phyloP scores from a whole-genome alignment of 1,284 basidiomycete species.

The Cutaneotrichosporon sp. region DNA sequence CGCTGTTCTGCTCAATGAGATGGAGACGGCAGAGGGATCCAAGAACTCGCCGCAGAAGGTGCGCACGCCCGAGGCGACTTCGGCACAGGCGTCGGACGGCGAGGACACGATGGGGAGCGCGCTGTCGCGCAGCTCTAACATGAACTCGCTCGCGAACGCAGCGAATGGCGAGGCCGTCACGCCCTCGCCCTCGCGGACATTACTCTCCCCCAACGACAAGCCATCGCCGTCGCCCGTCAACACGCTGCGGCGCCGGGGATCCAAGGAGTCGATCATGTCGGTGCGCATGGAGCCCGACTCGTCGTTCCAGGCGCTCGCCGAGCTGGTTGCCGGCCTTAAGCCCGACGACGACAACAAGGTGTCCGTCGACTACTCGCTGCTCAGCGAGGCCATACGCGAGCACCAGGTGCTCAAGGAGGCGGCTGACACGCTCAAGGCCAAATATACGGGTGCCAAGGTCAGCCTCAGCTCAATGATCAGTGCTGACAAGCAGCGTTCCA shows the following conservation, averaged over 20 bases:
- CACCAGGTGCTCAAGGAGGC: conserved; percentile 69
- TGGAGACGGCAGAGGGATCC: conserved; percentile 23
- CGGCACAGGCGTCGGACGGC: not conserved
- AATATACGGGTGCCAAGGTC: conserved; percentile 85
- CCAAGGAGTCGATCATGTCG: conserved; percentile 41
- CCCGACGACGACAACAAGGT: conserved; percentile 66
- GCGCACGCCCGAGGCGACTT: not conserved
- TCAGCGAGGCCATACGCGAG: conserved; percentile 70
- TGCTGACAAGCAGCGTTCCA: conserved; percentile 63
- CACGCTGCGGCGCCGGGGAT: conserved; percentile 41
- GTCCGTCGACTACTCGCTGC: conserved; percentile 70
- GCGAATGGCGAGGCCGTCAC: conserved; percentile 13
- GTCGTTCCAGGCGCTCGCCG: conserved; percentile 34
- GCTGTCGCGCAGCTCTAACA: conserved; percentile 30
- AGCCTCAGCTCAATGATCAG: conserved; percentile 35
- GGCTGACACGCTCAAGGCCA: conserved; percentile 67
- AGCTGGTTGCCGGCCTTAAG: conserved; percentile 64
- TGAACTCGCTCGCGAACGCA: conserved; percentile 25
- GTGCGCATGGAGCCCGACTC: conserved; percentile 37
- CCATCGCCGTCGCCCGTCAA: conserved; percentile 27
- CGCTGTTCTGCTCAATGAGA: conserved; percentile 49
- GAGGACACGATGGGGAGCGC: not conserved
- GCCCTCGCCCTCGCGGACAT: conserved; percentile 26
- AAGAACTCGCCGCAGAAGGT: not conserved
- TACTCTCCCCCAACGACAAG: conserved; percentile 35